Conservation (phyloP, 176 grass and related monocot species). For the Cenchrus purpureus region DNA sequence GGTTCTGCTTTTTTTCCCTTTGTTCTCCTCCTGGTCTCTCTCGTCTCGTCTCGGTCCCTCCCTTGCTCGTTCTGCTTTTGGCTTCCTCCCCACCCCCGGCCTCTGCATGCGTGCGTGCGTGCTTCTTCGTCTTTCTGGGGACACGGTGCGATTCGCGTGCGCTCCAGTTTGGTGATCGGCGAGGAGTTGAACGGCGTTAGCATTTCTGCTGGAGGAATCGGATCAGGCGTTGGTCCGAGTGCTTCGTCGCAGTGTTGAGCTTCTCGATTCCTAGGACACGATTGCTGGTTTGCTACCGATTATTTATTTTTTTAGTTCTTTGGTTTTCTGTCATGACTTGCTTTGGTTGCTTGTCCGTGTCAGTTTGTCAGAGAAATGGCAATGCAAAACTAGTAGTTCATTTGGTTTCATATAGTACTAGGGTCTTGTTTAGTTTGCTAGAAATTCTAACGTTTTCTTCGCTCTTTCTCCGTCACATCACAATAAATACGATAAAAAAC, state of each 20-base stretch:
- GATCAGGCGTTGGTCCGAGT: background rate
- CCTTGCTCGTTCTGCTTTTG: background rate
- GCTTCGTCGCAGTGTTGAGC: background rate
- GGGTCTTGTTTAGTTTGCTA: too few species aligned
- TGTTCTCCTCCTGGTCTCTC: background rate
- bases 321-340: background rate
- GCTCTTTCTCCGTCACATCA: too few species aligned
- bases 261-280: slow-evolving; percentile 16
- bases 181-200: background rate
- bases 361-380: slow-evolving; percentile 34
- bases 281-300: background rate
- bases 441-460: too few species aligned
- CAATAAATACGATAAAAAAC: too few species aligned
- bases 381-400: slow-evolving; percentile 16
- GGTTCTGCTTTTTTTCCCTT: background rate
- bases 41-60: background rate
- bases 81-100: background rate
- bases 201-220: slow-evolving; percentile 24
- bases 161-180: slow-evolving; percentile 27
- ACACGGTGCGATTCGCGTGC: slow-evolving; percentile 23
- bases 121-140: background rate
- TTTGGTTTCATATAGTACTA: slow-evolving; percentile 28
- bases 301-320: slow-evolving; percentile 12
- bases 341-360: slow-evolving; percentile 33
- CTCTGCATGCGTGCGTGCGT: slow-evolving; percentile 23